Evolutionary conservation across 345 rosid species (phyloP), one percentile per base, ranked within the genome.

Genomic region (Aegle marmelos): DNA sequence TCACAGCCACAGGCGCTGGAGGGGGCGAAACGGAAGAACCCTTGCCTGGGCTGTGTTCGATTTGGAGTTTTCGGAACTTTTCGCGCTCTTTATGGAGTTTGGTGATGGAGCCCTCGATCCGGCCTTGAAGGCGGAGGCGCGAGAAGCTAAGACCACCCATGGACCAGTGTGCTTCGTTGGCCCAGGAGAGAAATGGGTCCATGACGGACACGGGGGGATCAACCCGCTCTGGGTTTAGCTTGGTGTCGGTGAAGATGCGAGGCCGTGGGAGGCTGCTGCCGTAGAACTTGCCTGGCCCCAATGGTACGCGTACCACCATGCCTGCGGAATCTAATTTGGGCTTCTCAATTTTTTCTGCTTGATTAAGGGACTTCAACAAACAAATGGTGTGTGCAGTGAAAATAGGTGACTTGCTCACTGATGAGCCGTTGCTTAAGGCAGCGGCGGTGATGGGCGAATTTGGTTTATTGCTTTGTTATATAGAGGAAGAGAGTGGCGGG

Each of bases 201-300:
- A 87, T 84, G 50, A 93, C 93, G 2, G 94, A 62, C 1, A 76
- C 72, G 0, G 99, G 99, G 4, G 98, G 97, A 72, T 92, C 96
- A 0, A 93, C 89, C 2, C 99, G 90, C 21, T 75, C 87, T 7
- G 80, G 1, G 74, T 82, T 90, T 81, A 83, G 70, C 79, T 76
- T 86, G 13, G 84, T 87, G 10, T 89, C 88, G 11, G 88, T 80
- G 79, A 86, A 90, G 92, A 90, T 78, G 73, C 97, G 92, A 13
- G 98, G 99, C 5, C 99, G 90, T 25, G 99, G 97, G 76, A 95
- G 97, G 80, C 93, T 88, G 79, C 89, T 89, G 22, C 99, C 99
- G 79, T 93, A 95, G 90, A 95, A 95, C 80, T 89, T 91, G 17
- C 85, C 93, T 1, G 97, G 89, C 53, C 86, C 80, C 22, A 83